Percentiles rank a stretch among this genome's conserved stretches.
Conservation (phyloP, 169 alveolate genomes). For the Eimeria necatrix region DNA sequence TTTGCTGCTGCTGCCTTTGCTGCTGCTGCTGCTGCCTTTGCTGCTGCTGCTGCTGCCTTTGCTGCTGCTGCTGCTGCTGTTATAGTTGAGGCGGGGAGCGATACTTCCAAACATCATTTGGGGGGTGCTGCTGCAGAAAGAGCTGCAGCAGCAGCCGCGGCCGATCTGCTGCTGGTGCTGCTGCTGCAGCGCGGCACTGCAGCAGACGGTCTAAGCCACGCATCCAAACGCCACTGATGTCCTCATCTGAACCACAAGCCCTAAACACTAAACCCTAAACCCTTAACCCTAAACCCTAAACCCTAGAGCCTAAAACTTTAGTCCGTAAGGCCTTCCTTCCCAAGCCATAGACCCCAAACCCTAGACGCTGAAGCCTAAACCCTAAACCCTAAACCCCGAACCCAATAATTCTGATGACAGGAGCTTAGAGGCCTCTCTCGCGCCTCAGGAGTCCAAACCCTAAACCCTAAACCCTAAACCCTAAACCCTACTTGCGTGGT, state of each 20-base stretch:
- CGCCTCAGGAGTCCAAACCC: neutral
- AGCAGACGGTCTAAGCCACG: constrained; percentile 19
- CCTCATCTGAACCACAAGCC: neutral
- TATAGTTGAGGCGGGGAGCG: neutral
- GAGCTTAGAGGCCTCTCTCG: neutral
- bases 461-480: neutral
- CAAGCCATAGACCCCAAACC: neutral
- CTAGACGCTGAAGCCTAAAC: neutral
- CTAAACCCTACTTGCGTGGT: constrained; percentile 67
- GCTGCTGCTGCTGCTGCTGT: neutral
- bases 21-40: neutral
- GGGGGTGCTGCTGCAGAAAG: constrained; percentile 35
- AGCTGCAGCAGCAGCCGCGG: constrained; percentile 21
- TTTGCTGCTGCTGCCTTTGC: no score
- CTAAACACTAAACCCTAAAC: neutral
- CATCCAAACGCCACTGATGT: constrained; percentile 48
- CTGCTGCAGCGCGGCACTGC: constrained; percentile 51
- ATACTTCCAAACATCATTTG: constrained; percentile 13
- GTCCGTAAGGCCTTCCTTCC: neutral
- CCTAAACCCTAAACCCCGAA: neutral
- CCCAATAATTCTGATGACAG: neutral
- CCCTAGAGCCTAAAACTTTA: neutral
- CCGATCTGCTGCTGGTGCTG: neutral
- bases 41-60: neutral
- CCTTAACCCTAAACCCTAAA: neutral